A percentile compares a stretch with the other conserved stretches of the same genome.
These are phyloP conservation scores for Hanseniaspora lindneri DNA, from an alignment of 805 yeast species.

Conservation along the genomic window DNA sequence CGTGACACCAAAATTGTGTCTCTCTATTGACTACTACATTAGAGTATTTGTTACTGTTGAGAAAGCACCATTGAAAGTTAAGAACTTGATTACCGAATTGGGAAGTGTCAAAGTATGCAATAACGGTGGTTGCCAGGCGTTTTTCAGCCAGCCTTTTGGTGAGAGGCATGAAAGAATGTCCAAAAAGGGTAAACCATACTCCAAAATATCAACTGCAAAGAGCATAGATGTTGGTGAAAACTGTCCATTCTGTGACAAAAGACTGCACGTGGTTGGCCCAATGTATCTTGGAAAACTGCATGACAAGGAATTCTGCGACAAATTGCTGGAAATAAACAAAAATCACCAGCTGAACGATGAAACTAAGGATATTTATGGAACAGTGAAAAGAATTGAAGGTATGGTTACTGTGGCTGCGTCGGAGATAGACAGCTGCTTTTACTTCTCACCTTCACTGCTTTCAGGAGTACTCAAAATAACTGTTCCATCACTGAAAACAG, in stretches of 20 bases:
- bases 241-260: conserved; percentile 60
- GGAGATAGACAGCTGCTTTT: conserved; percentile 68
- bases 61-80: conserved; percentile 70
- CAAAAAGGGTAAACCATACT: conserved; percentile 29
- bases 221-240: conserved; percentile 49
- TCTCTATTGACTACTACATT: conserved; percentile 87
- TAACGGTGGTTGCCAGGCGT: conserved; percentile 64
- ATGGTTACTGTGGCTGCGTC: conserved; percentile 75
- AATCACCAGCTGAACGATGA: conserved; percentile 36
- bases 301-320: conserved; percentile 51
- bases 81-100: conserved; percentile 61
- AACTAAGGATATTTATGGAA: conserved; percentile 43
- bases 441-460: conserved; percentile 66
- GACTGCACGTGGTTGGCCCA: conserved; percentile 82
- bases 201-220: conserved; percentile 51
- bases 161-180: conserved; percentile 36
- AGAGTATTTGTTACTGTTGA: conserved; percentile 70
- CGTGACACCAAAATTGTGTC: conserved; percentile 73
- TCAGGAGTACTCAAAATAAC: conserved; percentile 68
- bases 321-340: conserved; percentile 45
- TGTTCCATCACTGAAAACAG: conserved; percentile 63
- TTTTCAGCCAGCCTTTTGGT: conserved; percentile 64
- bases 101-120: conserved; percentile 67
- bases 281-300: conserved; percentile 87
- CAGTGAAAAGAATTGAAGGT: conserved; percentile 76